These are phyloP conservation scores for Phyllosticta citriasiana DNA, from an alignment of 2,329 filamentous ascomycete species.

Conservation along the genomic window DNA sequence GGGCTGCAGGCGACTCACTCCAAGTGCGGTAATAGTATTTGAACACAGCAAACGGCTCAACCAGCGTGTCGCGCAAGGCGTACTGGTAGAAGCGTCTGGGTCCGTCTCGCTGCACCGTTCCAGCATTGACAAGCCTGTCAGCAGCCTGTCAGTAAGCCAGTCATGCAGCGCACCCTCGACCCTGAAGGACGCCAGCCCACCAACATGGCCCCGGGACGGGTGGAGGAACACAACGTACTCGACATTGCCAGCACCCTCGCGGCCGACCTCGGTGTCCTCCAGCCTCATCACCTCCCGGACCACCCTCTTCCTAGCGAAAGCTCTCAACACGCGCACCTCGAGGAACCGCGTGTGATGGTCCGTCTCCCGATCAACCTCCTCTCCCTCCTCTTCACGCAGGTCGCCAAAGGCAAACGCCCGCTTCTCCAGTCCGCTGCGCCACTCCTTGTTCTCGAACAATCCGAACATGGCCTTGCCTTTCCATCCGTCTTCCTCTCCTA, in stretches of 20 bases:
- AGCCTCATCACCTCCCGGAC: constrained; percentile 20
- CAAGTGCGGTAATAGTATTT: constrained; percentile 29
- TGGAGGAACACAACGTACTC: constrained; percentile 18
- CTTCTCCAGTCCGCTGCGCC: constrained; percentile 30
- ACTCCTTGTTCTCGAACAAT: constrained; percentile 26
- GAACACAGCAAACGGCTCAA: constrained; percentile 39
- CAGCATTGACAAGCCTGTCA: constrained; percentile 27
- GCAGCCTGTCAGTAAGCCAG: background rate
- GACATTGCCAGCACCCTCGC: constrained; percentile 16
- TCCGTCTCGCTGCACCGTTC: constrained; percentile 27
- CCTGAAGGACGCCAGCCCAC: background rate
- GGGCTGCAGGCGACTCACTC: constrained; percentile 8
- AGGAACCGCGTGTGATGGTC: constrained; percentile 22
- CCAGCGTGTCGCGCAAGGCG: constrained; percentile 38
- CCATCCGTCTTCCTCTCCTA: constrained; percentile 32
- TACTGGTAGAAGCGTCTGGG: constrained; percentile 39
- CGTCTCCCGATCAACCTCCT: constrained; percentile 8
- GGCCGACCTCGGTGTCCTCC: constrained; percentile 12
- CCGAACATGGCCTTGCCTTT: constrained; percentile 37
- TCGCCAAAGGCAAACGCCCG: constrained; percentile 30
- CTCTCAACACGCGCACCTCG: constrained; percentile 34
- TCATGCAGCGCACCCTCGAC: background rate
- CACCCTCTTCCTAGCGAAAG: constrained; percentile 30
- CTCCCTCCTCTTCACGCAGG: constrained; percentile 9
- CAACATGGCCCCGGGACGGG: background rate